These are phyloP conservation scores for Amphibolis antarctica DNA, from an alignment of 106 monocot genomes.

Conservation along the genomic window DNA sequence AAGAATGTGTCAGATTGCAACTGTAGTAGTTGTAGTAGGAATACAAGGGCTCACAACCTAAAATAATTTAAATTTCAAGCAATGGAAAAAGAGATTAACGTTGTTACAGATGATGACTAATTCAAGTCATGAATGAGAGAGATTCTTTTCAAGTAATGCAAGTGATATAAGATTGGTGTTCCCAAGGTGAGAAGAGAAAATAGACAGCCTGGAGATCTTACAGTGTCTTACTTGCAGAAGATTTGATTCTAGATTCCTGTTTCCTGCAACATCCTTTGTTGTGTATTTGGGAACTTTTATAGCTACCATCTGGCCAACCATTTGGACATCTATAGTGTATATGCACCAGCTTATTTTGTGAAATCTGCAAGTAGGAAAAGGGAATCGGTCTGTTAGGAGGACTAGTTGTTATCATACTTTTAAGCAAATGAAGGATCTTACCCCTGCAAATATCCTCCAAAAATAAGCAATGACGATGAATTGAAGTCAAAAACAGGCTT, in stretches of 20 bases:
- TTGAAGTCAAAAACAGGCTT: slow-evolving; percentile 84
- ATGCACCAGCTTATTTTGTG: slow-evolving; percentile 55
- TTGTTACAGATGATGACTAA: no score
- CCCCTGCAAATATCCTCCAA: slow-evolving; percentile 63
- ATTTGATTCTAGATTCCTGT: slow-evolving; percentile 76
- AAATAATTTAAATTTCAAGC: no score
- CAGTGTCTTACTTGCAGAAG: slow-evolving; percentile 64
- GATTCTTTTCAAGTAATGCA: no score
- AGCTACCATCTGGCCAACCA: slow-evolving; percentile 33
- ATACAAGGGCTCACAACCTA: background rate
- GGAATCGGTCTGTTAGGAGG: background rate
- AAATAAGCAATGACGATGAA: slow-evolving; percentile 54
- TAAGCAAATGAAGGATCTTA: slow-evolving; percentile 20
- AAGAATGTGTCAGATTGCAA: background rate
- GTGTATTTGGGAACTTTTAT: slow-evolving; percentile 60
- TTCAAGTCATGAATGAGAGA: no score
- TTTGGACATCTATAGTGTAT: slow-evolving; percentile 47
- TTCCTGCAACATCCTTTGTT: slow-evolving; percentile 74
- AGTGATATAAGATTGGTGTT: no score
- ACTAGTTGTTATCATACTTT: background rate
- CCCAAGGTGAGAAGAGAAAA: no score
- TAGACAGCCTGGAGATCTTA: no score
- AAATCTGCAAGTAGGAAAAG: slow-evolving; percentile 41
- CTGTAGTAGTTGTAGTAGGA: background rate
- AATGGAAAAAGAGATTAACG: no score